phyloP scores from a whole-genome alignment of 2,329 filamentous ascomycete species.

The Hymenoscyphus infarciens region DNA sequence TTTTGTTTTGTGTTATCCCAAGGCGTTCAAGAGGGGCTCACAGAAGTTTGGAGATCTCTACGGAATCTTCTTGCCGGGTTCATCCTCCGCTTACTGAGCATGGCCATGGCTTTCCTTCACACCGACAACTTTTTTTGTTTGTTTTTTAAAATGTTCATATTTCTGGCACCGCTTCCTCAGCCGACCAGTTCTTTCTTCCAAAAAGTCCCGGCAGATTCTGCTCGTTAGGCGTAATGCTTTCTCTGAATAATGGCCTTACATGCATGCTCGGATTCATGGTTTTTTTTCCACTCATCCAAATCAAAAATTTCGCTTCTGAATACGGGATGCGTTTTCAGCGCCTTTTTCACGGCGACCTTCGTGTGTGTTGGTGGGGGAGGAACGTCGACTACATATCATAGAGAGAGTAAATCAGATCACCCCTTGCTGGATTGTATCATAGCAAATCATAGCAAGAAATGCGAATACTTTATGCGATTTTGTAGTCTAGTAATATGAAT shows the following conservation, averaged over 20 bases:
- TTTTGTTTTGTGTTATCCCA: slow-evolving; percentile 29
- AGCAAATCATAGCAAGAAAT: slow-evolving; percentile 19
- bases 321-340: slow-evolving; percentile 14
- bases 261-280: slow-evolving; percentile 24
- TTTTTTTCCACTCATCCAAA: slow-evolving; percentile 9
- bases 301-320: slow-evolving; percentile 21
- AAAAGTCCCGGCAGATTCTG: slow-evolving; percentile 24
- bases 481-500: slow-evolving; percentile 4
- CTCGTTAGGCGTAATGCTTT: slow-evolving; percentile 25
- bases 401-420: slow-evolving; percentile 19
- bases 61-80: slow-evolving; percentile 23
- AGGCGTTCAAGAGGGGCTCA: slow-evolving; percentile 34
- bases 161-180: slow-evolving; percentile 25
- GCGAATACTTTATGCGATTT: slow-evolving; percentile 9
- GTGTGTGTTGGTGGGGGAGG: slow-evolving; percentile 6
- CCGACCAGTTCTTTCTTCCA: slow-evolving; percentile 15
- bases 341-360: slow-evolving; percentile 15
- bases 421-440: slow-evolving; percentile 31
- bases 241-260: slow-evolving; percentile 20
- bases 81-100: slow-evolving; percentile 22
- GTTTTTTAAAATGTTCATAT: slow-evolving; percentile 31
- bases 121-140: slow-evolving; percentile 21
- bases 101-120: slow-evolving; percentile 26
- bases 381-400: slow-evolving; percentile 25
- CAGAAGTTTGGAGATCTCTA: slow-evolving; percentile 34